Percentiles rank a stretch among this genome's conserved stretches.
Conservation (phyloP, 139 green algal species). For the Pleodorina starrii region DNA sequence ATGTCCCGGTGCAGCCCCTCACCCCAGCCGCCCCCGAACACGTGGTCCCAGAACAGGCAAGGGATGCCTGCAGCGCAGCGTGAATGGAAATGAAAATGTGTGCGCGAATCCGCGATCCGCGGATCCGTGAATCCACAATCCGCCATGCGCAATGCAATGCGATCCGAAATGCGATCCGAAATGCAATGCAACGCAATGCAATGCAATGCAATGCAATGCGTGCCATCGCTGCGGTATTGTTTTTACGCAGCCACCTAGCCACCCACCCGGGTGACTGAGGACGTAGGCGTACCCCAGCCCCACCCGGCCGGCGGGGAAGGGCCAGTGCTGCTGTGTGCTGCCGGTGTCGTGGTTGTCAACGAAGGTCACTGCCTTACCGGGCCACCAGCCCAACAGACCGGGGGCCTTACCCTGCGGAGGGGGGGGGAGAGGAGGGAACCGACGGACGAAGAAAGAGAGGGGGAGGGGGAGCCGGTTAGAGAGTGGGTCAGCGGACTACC, state of each 20-base stretch:
- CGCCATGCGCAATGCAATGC: background rate
- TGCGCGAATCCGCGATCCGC: background rate
- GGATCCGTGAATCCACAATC: background rate
- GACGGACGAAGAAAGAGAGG: too few species aligned
- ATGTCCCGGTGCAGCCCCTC: conserved; percentile 54
- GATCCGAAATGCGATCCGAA: background rate
- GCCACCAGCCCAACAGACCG: conserved; percentile 93
- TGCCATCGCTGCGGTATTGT: too few species aligned
- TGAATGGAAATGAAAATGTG: background rate
- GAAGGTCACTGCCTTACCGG: conserved; percentile 82
- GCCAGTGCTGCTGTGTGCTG: conserved; percentile 72
- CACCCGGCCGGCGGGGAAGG: conserved; percentile 80
- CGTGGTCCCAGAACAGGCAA: conserved; percentile 89
- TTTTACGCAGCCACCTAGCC: background rate
- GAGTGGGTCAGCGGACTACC: too few species aligned
- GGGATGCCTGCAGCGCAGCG: conserved; percentile 57
- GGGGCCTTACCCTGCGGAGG: conserved; percentile 82
- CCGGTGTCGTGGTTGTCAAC: conserved; percentile 89
- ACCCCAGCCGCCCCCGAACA: conserved; percentile 82
- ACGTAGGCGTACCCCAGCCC: conserved; percentile 94
- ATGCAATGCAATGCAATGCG: background rate
- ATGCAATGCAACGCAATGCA: background rate
- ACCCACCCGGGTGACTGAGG: conserved; percentile 92
- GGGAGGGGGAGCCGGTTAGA: too few species aligned
- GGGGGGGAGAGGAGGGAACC: too few species aligned